Conservation (phyloP, 192 early-diverging fungal genomes). For the Mortierella hygrophila region DNA sequence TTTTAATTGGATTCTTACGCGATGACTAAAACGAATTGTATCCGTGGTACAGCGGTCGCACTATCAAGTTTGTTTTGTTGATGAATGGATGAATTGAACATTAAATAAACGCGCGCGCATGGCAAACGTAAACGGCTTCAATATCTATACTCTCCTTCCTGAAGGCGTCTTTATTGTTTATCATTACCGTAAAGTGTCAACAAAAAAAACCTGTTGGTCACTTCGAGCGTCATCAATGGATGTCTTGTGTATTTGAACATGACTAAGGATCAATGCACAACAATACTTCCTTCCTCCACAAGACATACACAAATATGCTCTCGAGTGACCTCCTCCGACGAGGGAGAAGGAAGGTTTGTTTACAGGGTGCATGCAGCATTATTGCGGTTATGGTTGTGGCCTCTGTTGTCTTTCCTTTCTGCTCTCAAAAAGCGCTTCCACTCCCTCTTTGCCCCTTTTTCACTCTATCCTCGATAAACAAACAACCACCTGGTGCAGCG, state of each 20-base stretch:
- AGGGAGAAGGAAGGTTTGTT: neutral
- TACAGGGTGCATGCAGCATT: neutral
- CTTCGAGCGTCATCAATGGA: neutral
- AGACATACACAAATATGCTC: neutral
- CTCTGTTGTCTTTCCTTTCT: neutral
- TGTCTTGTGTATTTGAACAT: neutral
- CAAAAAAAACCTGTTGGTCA: neutral
- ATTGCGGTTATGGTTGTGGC: neutral
- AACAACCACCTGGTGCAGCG: too few relatives aligned
- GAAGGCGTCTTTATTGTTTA: neutral
- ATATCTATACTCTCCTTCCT: neutral
- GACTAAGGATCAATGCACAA: neutral
- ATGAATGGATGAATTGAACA: neutral
- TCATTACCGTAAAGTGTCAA: too few relatives aligned
- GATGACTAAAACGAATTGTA: neutral
- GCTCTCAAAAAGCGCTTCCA: neutral
- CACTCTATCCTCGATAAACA: neutral
- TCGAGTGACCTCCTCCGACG: too few relatives aligned
- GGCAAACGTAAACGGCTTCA: neutral
- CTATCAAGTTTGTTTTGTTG: neutral
- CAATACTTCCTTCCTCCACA: conserved; percentile 3
- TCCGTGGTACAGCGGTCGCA: neutral
- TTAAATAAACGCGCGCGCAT: neutral
- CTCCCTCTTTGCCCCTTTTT: too few relatives aligned
- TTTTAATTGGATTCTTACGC: neutral